Evolutionary conservation across 306 rosid species (phyloP).

Genomic region (Boehmeria nivea): DNA sequence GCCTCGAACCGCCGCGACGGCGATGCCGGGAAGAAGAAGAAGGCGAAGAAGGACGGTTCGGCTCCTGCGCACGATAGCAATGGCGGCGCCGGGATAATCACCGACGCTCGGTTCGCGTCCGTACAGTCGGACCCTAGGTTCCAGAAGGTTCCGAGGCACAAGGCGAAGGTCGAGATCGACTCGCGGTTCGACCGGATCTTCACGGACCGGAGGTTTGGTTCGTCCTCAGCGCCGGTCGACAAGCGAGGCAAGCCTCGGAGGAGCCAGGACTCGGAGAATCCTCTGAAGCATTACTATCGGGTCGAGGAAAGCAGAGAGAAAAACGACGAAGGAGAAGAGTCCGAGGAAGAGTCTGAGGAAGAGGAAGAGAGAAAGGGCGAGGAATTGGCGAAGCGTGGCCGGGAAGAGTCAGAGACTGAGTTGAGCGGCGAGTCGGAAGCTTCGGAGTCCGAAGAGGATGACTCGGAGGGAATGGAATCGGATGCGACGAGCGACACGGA

Average conservation of each 20-base stretch:
- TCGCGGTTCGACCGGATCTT: slow-evolving; percentile 66
- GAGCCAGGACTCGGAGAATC: slow-evolving; percentile 14
- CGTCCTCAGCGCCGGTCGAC: slow-evolving; percentile 67
- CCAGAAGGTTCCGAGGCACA: slow-evolving; percentile 55
- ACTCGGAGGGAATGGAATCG: slow-evolving; percentile 19
- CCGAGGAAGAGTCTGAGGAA: slow-evolving; percentile 24
- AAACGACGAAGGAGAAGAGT: slow-evolving; percentile 17
- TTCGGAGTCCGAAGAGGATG: too few relatives aligned
- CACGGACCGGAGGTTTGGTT: slow-evolving; percentile 42
- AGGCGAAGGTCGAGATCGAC: slow-evolving; percentile 63
- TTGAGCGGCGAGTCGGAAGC: slow-evolving; percentile 5
- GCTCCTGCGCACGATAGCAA: slow-evolving; percentile 5
- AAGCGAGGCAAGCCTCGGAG: slow-evolving; percentile 65
- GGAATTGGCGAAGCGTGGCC: slow-evolving; percentile 24
- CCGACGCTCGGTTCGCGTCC: slow-evolving; percentile 53
- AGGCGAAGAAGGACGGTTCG: slow-evolving; percentile 15
- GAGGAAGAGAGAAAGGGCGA: slow-evolving; percentile 11
- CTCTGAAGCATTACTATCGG: slow-evolving; percentile 51
- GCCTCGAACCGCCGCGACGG: slow-evolving; percentile 12
- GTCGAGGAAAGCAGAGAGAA: slow-evolving; percentile 28
- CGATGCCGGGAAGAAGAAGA: slow-evolving; percentile 19
- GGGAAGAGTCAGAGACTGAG: slow-evolving; percentile 9
- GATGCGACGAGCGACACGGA: slow-evolving; percentile 33
- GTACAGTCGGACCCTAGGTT: slow-evolving; percentile 82
- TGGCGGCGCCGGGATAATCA: slow-evolving; percentile 29